These are phyloP conservation scores for Pugionium dolabratum DNA, from an alignment of 345 rosid genomes.

Conservation along the genomic window DNA sequence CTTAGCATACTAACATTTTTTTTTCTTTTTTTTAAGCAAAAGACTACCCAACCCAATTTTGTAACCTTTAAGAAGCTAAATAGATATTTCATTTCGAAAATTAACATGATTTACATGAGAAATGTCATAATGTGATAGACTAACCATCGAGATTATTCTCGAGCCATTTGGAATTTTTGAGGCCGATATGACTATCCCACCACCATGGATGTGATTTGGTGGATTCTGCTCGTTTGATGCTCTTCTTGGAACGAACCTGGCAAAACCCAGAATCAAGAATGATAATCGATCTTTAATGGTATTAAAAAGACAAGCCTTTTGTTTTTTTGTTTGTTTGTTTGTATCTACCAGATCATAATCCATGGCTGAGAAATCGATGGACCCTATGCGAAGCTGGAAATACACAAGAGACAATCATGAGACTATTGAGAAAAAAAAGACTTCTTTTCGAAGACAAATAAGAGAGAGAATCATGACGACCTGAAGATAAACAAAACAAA, in stretches of 20 bases:
- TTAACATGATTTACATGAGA: background rate
- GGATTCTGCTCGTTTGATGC: slow-evolving; percentile 50
- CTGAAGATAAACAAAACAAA: background rate
- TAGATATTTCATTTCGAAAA: background rate
- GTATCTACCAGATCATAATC: slow-evolving; percentile 38
- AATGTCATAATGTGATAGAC: slow-evolving; percentile 26
- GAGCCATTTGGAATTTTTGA: slow-evolving; percentile 51
- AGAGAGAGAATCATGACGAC: slow-evolving; percentile 28
- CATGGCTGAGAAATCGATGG: slow-evolving; percentile 36
- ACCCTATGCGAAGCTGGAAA: slow-evolving; percentile 37
- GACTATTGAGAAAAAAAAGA: slow-evolving; percentile 21
- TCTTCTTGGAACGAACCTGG: slow-evolving; percentile 45
- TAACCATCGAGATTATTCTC: slow-evolving; percentile 51
- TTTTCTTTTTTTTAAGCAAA: background rate
- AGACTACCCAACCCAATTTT: slow-evolving; percentile 26
- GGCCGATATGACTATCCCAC: slow-evolving; percentile 47
- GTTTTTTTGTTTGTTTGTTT: background rate
- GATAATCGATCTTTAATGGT: slow-evolving; percentile 21
- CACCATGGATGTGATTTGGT: slow-evolving; percentile 60
- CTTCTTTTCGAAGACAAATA: slow-evolving; percentile 29
- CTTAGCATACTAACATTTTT: too few species aligned
- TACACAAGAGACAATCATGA: slow-evolving; percentile 41
- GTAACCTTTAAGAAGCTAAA: slow-evolving; percentile 13
- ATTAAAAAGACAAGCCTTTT: slow-evolving; percentile 7
- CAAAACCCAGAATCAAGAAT: slow-evolving; percentile 34